Conservation (phyloP, 2,329 filamentous ascomycete species). For the Monilinia fructigena region DNA sequence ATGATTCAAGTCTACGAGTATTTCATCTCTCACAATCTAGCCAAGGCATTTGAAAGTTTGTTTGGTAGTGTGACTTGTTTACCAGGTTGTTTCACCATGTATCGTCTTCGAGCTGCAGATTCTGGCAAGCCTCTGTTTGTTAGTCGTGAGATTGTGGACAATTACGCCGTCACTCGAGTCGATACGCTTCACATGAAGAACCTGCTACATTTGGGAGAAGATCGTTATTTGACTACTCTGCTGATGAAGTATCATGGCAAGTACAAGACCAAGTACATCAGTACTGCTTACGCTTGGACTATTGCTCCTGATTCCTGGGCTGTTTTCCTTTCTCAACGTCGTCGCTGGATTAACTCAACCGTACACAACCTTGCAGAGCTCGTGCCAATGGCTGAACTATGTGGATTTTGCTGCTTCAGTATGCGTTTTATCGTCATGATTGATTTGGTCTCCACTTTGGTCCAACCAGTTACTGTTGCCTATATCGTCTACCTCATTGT, state of each 20-base stretch:
- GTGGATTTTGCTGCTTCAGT: constrained; percentile 99
- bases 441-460: constrained; percentile 85
- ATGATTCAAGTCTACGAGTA: constrained; percentile 99
- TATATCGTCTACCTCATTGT: constrained; percentile 91
- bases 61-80: constrained; percentile 97
- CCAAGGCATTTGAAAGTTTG: constrained; percentile 94
- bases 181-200: constrained; percentile 99
- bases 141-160: constrained; percentile 83
- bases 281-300: constrained; percentile 90
- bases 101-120: constrained; percentile 90
- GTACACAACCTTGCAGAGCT: constrained; percentile 97
- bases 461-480: constrained; percentile 85
- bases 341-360: constrained; percentile 99
- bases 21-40: constrained; percentile 96
- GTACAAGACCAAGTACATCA: constrained; percentile 99
- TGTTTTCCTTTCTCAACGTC: constrained; percentile 96
- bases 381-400: constrained; percentile 88
- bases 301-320: constrained; percentile 92
- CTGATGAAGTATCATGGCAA: constrained; percentile 87
- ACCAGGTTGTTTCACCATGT: constrained; percentile 99
- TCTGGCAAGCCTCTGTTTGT: constrained; percentile 95
- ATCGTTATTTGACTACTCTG: constrained; percentile 93
- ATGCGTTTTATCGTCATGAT: constrained; percentile 98
- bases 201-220: constrained; percentile 90
- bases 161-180: constrained; percentile 89